Evolutionary conservation across 768 basidiomycete species (phyloP), one percentile per base, ranked within the genome.

Genomic region (Leccinellum luteum): DNA sequence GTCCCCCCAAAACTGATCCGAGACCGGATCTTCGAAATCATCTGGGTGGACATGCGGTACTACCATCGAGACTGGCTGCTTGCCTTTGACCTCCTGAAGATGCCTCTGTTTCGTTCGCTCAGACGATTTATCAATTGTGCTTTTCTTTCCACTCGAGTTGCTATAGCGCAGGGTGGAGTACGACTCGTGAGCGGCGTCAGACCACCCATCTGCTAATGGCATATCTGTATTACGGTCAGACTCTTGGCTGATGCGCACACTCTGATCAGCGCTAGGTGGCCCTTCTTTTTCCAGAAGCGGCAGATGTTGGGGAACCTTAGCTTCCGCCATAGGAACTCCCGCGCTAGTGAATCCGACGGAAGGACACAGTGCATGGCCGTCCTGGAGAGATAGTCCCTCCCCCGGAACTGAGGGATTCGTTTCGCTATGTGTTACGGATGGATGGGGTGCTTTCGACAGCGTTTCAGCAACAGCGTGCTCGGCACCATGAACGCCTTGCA

Each of bases 21-120:
- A 82, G 38, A 98, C 79, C 13, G 96, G 96, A 71, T 99, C 96
- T 57, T 90, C 87, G 60, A 99, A 94, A 31, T 82, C 85, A 57
- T 90, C 73, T 1, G 88, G 82, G 60, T 90, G 85, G 41, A 96
- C 81, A 32, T 78, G 74, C 5, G 93, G 93, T n/a, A 83, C 81
- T 2, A 81, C 78, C 0, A 82, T 85, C 55, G 90, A 72, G 34
- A 80, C 80, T 85, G 85, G 89, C 9, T 77, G 72, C 57, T 81
- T 84, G 41, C 74, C 76, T 17, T 79, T 78, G 4, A 79, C 71
- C 63, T 84, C 86, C 34, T 78, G 76, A 17, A 83, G 69, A 60
- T 85, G 82, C 60, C 80, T 85, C 55, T 85, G 84, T 64, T 82
- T 85, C 55, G 83, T 75, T 34, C 85, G 66, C 0, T 74, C 75